Evolutionary conservation across 371 early-diverging fungal genomes (phyloP).

Genomic region (Mortierella sp.): DNA sequence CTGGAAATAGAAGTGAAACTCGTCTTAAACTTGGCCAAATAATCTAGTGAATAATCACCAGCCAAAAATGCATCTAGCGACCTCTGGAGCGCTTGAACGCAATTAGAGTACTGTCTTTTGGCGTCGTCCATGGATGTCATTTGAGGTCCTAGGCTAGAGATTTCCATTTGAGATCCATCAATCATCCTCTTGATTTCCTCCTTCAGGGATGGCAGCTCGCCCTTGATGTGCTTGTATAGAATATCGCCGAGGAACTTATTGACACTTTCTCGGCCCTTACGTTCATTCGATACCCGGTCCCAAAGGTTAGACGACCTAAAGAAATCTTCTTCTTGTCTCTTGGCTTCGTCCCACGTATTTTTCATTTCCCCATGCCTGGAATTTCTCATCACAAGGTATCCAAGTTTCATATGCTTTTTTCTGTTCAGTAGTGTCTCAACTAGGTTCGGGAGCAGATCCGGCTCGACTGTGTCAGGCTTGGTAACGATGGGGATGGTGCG

Average conservation of each 20-base stretch:
- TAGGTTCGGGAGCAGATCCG: constrained; percentile 28
- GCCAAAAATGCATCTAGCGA: neutral
- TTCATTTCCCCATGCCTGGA: constrained; percentile 21
- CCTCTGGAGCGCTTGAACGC: too few species aligned
- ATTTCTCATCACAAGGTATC: constrained; percentile 38
- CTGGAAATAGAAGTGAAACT: too few species aligned
- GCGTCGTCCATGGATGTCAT: constrained; percentile 11
- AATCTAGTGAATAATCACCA: too few species aligned
- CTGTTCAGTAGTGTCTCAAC: constrained; percentile 15
- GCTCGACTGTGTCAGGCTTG: constrained; percentile 40
- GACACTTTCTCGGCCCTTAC: constrained; percentile 33
- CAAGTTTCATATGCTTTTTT: constrained; percentile 31
- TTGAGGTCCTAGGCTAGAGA: neutral
- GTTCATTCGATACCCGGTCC: constrained; percentile 9
- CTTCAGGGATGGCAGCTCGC: constrained; percentile 35
- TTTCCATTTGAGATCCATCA: neutral
- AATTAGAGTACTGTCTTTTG: neutral
- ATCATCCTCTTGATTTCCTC: constrained; percentile 14
- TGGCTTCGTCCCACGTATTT: constrained; percentile 34
- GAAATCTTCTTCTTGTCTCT: constrained; percentile 20
- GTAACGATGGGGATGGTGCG: constrained; percentile 47
- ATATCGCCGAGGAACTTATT: constrained; percentile 32
- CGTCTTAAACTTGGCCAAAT: too few species aligned
- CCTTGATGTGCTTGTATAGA: constrained; percentile 36
- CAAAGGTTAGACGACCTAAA: constrained; percentile 22